A percentile compares a stretch with the other conserved stretches of the same genome.
Conservation (phyloP, 2,329 filamentous ascomycete species). For the Zarea fungicola region DNA sequence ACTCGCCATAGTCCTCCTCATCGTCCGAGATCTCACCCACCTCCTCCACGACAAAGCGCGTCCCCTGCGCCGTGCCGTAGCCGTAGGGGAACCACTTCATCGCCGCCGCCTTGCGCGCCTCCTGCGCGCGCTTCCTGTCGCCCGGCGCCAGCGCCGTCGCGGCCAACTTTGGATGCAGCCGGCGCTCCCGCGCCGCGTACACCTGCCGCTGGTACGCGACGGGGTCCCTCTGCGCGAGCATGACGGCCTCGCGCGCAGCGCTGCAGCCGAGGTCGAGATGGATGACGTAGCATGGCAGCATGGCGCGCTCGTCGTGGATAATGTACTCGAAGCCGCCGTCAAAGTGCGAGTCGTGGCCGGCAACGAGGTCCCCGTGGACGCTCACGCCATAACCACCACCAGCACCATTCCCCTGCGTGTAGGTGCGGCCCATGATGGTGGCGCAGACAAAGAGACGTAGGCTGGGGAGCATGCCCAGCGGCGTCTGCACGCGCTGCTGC, state of each 20-base stretch:
- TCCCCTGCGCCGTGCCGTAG: conserved; percentile 37
- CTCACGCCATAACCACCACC: background rate
- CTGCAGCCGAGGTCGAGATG: conserved; percentile 37
- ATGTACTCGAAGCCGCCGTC: conserved; percentile 36
- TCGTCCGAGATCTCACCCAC: conserved; percentile 37
- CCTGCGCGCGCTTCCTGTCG: conserved; percentile 31
- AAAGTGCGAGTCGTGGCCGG: conserved; percentile 33
- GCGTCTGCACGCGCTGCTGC: conserved; percentile 22
- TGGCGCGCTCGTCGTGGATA: conserved; percentile 37
- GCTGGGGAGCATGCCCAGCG: conserved; percentile 28
- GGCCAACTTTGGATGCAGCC: conserved; percentile 7
- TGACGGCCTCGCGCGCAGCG: conserved; percentile 22
- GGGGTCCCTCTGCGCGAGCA: conserved; percentile 14
- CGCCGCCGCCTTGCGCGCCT: conserved; percentile 34
- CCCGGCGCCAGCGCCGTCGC: conserved; percentile 24
- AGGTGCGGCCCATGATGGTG: conserved; percentile 38
- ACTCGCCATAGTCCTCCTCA: conserved; percentile 39
- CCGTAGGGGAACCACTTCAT: conserved; percentile 44
- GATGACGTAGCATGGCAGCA: conserved; percentile 41
- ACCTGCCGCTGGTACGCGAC: conserved; percentile 6
- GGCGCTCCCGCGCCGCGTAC: background rate
- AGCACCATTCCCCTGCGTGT: background rate
- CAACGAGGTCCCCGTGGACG: conserved; percentile 20
- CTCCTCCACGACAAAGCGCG: conserved; percentile 40
- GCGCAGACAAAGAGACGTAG: conserved; percentile 41